These are phyloP conservation scores for Umbelopsis ramanniana DNA, from an alignment of 192 early-diverging fungal genomes.

Conservation along the genomic window DNA sequence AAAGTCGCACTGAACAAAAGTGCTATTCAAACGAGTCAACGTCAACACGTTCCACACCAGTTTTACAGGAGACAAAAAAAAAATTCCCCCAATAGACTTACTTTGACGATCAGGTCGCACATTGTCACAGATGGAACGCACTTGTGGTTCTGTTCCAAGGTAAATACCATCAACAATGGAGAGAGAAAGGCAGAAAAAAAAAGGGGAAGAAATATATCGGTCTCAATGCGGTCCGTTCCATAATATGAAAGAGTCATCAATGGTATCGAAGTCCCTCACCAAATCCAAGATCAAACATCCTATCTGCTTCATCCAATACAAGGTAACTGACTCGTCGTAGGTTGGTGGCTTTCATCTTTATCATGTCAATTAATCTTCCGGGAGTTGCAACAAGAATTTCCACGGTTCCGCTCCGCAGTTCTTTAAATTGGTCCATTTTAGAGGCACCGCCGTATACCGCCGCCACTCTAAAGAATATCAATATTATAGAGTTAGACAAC, in stretches of 20 bases:
- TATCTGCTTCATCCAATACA: conserved; percentile 96
- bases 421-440: conserved; percentile 85
- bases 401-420: conserved; percentile 64
- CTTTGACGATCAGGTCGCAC: conserved; percentile 82
- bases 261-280: conserved; percentile 52
- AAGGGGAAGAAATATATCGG: background rate
- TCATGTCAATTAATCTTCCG: conserved; percentile 85
- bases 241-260: background rate
- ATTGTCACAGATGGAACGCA: conserved; percentile 66
- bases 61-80: too few relatives aligned
- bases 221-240: conserved; percentile 25
- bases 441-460: conserved; percentile 82
- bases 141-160: conserved; percentile 21
- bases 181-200: background rate
- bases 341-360: conserved; percentile 88
- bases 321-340: conserved; percentile 80
- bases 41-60: background rate
- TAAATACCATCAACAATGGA: background rate
- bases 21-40: conserved; percentile 39
- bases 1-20: conserved; percentile 85
- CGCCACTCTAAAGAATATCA: conserved; percentile 46
- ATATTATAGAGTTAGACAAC: too few relatives aligned
- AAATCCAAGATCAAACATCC: conserved; percentile 96
- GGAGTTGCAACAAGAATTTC: conserved; percentile 87
- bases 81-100: background rate